Evolutionary conservation across 352 stramenopile genomes (phyloP), one percentile per base, ranked within the genome.

Genomic region (Phytophthora hybrid): DNA sequence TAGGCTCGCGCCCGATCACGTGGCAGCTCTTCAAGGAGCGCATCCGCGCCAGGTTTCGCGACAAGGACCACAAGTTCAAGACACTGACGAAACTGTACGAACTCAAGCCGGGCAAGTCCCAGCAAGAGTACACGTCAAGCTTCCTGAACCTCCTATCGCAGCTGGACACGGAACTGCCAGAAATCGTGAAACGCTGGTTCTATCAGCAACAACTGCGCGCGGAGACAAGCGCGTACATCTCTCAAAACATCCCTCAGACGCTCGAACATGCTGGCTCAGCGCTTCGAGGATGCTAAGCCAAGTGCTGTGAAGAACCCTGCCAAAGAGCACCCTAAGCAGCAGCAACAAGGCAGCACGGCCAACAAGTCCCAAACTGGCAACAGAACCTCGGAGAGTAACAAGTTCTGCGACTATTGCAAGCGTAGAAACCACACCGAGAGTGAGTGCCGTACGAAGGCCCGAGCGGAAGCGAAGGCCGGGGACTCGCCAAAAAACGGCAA

Each of bases 61-160:
- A 63, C 19, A 73, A 69, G 18, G 58, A 67, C 21, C 58, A 53
- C 37, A 56, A 73, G 37, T 69, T 34, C 32, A 74, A 69, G 41
- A 64, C 31, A 3, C 37, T 59, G 2, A 59, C 52, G 1, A 59
- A 68, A 44, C 23, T 63, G 66, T 63, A 59, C 37, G 57, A 71
- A 10, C 29, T 73, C 0, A 68, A 73, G 21, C 31, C 59, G 0
- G 6, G 5, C 1, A 63, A 59, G 51, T 68, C 66, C 0, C 58
- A 68, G 51, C 66, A 68, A 19, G 58, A 68, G 4, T 73, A 73
- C 26, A 68, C 58, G 46, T 53, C 46, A 1, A 11, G 8, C 5
- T 53, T 53, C n/a, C 21, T 63, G 9, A 9, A 26, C 34, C 9
- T 63, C 1, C 19, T 73, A 2, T 67, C 57, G 3, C 66, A 73